Conservation (phyloP, 805 yeast species). For the Saturnispora quitensis region DNA sequence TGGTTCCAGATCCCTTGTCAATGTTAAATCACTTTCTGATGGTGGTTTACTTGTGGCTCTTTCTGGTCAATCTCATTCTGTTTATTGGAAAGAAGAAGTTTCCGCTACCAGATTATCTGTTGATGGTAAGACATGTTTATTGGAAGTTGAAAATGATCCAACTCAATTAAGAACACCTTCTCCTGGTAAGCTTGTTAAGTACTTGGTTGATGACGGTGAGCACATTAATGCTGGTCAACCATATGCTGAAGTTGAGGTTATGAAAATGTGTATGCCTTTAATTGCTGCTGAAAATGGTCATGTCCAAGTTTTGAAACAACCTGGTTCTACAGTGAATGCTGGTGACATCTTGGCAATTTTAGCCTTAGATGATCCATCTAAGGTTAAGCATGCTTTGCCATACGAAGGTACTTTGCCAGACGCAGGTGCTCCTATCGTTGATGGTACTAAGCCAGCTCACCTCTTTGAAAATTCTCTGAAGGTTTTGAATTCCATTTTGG, state of each 20-base stretch:
- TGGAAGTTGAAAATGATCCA: conserved; percentile 96
- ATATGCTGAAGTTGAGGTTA: conserved; percentile 97
- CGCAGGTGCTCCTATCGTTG: conserved; percentile 71
- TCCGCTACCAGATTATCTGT: conserved; percentile 91
- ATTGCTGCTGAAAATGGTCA: conserved; percentile 89
- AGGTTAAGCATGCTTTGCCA: conserved; percentile 93
- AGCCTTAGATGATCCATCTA: conserved; percentile 91
- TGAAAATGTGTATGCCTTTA: conserved; percentile 99
- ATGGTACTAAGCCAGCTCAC: conserved; percentile 80
- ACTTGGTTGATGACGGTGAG: conserved; percentile 90
- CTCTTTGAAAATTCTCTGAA: conserved; percentile 49
- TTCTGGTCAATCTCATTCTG: conserved; percentile 89
- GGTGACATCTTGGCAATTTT: conserved; percentile 96
- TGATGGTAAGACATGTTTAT: conserved; percentile 87
- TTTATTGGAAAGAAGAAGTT: conserved; percentile 97
- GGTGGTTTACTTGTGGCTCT: conserved; percentile 86
- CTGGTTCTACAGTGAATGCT: conserved; percentile 93
- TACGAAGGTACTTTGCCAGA: conserved; percentile 91
- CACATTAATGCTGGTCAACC: conserved; percentile 88
- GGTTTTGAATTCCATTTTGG: conserved; percentile 68
- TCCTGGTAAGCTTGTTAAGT: conserved; percentile 95
- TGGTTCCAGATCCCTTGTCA: conserved; percentile 83
- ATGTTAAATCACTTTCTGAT: conserved; percentile 82
- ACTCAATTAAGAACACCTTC: conserved; percentile 98
- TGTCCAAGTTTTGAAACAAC: conserved; percentile 89